Base-by-base conservation (phyloP, 2,329 filamentous ascomycete species). In the Cryphonectria parasitica region DNA sequence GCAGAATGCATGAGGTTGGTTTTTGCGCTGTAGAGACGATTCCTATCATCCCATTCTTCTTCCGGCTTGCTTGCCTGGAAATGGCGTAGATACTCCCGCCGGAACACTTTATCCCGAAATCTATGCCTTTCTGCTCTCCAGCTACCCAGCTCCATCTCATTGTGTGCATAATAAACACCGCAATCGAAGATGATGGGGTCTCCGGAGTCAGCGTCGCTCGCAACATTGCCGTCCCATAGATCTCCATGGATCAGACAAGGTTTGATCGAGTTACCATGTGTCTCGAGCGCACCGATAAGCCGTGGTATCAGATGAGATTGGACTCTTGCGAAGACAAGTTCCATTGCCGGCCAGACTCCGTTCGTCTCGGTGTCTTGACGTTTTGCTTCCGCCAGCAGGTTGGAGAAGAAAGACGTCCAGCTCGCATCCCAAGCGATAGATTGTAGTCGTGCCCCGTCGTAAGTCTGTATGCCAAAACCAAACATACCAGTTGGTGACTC, bases 151-250 rank as follows among this genome's bases (percentile, higher is more conserved):
- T 78, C 77, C 76, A 78, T 78, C 72, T 83, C 81, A 49, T 83
- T 79, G 69, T 84, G 82, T 0, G 79, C 82, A 71, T 81, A 84
- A 67, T 78, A 80, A 0, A 74, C 76, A 0, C 76, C 79, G 0
- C 78, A 76, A 68, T 83, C 81, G 67, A 81, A 83, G 10, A 83
- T 74, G 31, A 77, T 68, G 11, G 78, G 70, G 0, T 78, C 67
- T 0, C 75, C 76, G 0, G 76, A 82, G 3, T 75, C 67, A 0
- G 70, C 67, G 41, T 78, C 76, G 7, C 77, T 78, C 0, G 79
- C 80, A 1, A 77, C 74, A 68, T 84, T 84, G 1, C 75, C 78
- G 64, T 83, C 79, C 82, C 80, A 83, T 1, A 83, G 74, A 73
- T 83, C 80, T 0, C 80, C 81, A 69, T 82, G 81, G 22, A 82